Evolutionary conservation across 805 yeast genomes (phyloP).

Genomic region (Monosporozyma solicola): DNA sequence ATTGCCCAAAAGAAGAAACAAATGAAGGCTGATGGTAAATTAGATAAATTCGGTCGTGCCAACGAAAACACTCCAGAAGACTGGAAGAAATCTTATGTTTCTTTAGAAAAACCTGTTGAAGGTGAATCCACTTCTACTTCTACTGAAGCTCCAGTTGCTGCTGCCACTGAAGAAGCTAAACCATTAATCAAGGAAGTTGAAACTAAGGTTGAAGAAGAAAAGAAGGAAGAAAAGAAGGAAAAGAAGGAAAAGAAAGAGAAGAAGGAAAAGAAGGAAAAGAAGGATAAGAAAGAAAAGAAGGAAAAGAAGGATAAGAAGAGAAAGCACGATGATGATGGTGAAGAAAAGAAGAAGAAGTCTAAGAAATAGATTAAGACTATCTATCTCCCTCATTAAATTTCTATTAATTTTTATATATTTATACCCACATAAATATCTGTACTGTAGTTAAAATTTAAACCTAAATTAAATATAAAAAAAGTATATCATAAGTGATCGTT

Average conservation of each 20-base stretch:
- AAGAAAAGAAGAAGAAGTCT: conserved; percentile 34
- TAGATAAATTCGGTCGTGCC: conserved; percentile 89
- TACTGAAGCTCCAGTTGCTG: conserved; percentile 18
- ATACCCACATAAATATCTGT: conserved; percentile 1
- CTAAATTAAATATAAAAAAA: neutral
- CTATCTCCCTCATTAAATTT: neutral
- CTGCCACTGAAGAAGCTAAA: conserved; percentile 27
- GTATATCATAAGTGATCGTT: neutral
- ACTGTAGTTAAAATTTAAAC: conserved; percentile 3
- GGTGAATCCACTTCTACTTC: conserved; percentile 26
- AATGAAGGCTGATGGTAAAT: conserved; percentile 92
- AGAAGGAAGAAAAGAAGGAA: conserved; percentile 50
- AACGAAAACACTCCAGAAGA: conserved; percentile 90
- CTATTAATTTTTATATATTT: neutral
- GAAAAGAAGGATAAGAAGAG: conserved; percentile 33
- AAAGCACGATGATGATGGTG: conserved; percentile 27
- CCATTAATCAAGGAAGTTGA: conserved; percentile 34
- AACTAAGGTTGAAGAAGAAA: conserved; percentile 30
- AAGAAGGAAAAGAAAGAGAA: conserved; percentile 48
- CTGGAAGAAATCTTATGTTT: conserved; percentile 82
- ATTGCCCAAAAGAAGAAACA: conserved; percentile 98
- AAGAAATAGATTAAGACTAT: conserved; percentile 28
- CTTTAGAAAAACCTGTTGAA: conserved; percentile 43
- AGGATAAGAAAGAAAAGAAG: conserved; percentile 30
- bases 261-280: conserved; percentile 43